Percentiles rank a stretch among this genome's conserved stretches.
Evolutionary conservation across 2,329 filamentous ascomycete genomes (phyloP).

Genomic region (Talaromyces sp.): DNA sequence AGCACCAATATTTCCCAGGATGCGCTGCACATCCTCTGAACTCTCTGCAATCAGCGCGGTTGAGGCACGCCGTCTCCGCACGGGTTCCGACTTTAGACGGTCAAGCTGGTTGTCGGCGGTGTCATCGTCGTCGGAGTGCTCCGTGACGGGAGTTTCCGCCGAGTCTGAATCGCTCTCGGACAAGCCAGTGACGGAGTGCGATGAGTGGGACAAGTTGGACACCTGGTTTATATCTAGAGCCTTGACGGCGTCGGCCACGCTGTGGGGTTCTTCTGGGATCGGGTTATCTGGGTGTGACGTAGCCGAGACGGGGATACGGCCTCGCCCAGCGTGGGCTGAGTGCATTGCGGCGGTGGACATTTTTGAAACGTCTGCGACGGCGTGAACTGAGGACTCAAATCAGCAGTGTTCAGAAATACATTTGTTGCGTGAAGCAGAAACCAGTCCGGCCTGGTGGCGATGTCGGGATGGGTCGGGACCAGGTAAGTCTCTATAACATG

Average conservation of each 20-base stretch:
- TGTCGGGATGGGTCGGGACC: background rate
- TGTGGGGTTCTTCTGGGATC: slow-evolving; percentile 44
- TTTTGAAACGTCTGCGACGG: background rate
- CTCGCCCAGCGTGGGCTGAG: background rate
- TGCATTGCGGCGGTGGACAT: background rate
- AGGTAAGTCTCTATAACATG: too few relatives aligned
- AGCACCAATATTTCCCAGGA: slow-evolving; percentile 54
- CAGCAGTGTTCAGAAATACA: background rate
- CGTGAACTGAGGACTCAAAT: background rate
- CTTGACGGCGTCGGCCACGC: slow-evolving; percentile 30
- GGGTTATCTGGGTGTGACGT: slow-evolving; percentile 46
- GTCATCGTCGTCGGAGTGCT: slow-evolving; percentile 32
- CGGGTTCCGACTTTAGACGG: slow-evolving; percentile 11
- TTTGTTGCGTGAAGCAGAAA: background rate
- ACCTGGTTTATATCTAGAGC: slow-evolving; percentile 25
- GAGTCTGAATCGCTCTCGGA: slow-evolving; percentile 33
- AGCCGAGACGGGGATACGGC: slow-evolving; percentile 29
- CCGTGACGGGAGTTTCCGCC: slow-evolving; percentile 38
- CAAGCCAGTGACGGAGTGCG: slow-evolving; percentile 24
- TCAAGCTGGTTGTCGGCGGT: slow-evolving; percentile 19
- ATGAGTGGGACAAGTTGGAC: slow-evolving; percentile 26
- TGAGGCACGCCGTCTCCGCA: slow-evolving; percentile 39
- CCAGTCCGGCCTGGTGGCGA: background rate
- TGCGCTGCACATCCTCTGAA: slow-evolving; percentile 54
- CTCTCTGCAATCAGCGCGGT: slow-evolving; percentile 53